Base-by-base conservation (phyloP, 164 flowering plant genomes). In the Aristolochia californica region DNA sequence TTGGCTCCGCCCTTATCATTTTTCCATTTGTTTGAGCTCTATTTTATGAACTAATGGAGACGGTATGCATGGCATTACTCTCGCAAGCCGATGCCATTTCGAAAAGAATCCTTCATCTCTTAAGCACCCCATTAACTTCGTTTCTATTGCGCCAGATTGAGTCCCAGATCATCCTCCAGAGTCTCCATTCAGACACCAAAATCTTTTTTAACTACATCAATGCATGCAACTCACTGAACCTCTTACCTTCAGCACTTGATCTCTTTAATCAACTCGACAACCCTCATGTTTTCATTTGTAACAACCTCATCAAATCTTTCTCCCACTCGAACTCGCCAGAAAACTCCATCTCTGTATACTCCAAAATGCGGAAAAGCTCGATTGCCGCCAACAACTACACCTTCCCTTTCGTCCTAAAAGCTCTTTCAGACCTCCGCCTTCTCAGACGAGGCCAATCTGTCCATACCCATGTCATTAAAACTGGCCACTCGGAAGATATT, bases 361-460 rank as follows among this genome's bases (percentile, higher is more conserved):
- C 74, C 62, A 66, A 65, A 45, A 80, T 84, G 86, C 71, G 44
- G 44, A 53, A 11, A 26, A 63, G 52, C 60, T 68, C 67, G 16
- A 48, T 80, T 53, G 23, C 45, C 14, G 75, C 83, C 4, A 80
- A 82, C 58, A 67, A 81, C 52, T 80, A 58, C 73, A 83, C 84
- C 50, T 78, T 79, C 68, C 84, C 88, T 56, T 78, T 82, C 59
- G 54, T 81, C 30, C 72, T 82, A 22, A 82, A 78, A 59, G 66
- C 86, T 14, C 43, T 75, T 7, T 68, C 84, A 28, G 76, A 78
- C 59, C 67, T 70, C 55, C 56, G 56, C 27, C 67, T 56, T 22
- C 59, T 72, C 38, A 28, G 22, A 15, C 55, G 22, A 5, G 84
- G 82, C 14, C 62, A 59, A 49, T 61, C 63, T 8, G 43, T 81